Evolutionary conservation across 306 rosid genomes (phyloP), one percentile per base, ranked within the genome.

Genomic region (Pyrus betulifolia): DNA sequence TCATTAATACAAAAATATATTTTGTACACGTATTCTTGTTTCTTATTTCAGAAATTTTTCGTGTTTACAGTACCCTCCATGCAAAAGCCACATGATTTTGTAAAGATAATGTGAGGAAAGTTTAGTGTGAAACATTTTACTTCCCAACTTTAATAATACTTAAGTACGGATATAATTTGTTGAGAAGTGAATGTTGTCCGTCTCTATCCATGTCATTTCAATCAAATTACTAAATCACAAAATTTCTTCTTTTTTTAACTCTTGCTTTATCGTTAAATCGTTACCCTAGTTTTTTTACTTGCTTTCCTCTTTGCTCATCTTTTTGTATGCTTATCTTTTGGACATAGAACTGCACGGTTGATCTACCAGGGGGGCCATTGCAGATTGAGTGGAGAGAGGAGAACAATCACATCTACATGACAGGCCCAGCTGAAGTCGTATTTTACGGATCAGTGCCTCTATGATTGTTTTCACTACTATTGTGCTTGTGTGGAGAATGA

Each of bases 291-390:
- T 12, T 12, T 45, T 12, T 45, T 12, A 45, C 51, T 45, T 12
- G 51, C 49, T 44, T 44, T 11, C 15, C 49, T 44, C 49, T 44
- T 44, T 11, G 15, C 49, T 44, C 14, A 12, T 13, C 51, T 0
- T 7, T 28, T 64, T 13, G 25, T 72, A 3, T 38, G 42, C 42
- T 44, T 44, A 17, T 46, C 22, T 5, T 62, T 13, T 72, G 76
- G 78, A 65, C 67, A 38, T 82, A 94, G 99, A 84, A 80, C 76
- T 95, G 97, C 90, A 90, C 80, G 33, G 99, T 95, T 69, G 99
- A 95, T 85, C 84, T 95, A 23, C 97, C 99, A 2, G 97, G 97
- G 75, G 99, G 99, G 70, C 97, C 99, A 27, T 84, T 95, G 84
- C 91, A 88, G 82, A 92, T 95, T 28, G 99, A 92, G 76, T 95